Evolutionary conservation across 345 rosid species (phyloP).

Genomic region (Gossypium anomalum): DNA sequence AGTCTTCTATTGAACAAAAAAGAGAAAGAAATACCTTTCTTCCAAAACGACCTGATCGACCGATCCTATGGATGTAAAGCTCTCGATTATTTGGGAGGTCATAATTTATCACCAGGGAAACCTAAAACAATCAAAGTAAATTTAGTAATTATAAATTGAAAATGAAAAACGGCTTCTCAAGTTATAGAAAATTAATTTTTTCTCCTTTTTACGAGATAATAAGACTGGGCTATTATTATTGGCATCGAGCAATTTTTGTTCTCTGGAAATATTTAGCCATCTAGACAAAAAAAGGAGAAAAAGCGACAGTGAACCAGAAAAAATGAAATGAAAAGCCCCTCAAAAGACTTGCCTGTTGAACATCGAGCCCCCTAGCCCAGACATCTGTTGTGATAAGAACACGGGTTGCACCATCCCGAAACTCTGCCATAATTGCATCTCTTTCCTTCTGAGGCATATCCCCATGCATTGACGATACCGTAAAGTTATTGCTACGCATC

Average conservation of each 20-base stretch:
- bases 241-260: neutral
- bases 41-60: slow-evolving; percentile 98
- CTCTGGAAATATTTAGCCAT: neutral
- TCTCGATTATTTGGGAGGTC: slow-evolving; percentile 99
- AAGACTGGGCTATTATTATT: neutral
- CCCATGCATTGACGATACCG: slow-evolving; percentile 97
- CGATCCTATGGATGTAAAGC: slow-evolving; percentile 94
- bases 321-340: neutral
- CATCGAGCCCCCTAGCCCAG: slow-evolving; percentile 99
- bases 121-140: slow-evolving; percentile 38
- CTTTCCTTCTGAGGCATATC: slow-evolving; percentile 99
- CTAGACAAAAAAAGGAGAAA: too few species aligned
- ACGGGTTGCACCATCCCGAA: slow-evolving; percentile 74
- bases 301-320: neutral
- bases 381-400: slow-evolving; percentile 98
- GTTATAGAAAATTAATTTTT: neutral
- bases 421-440: slow-evolving; percentile 86
- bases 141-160: neutral
- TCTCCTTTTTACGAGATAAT: neutral
- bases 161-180: neutral
- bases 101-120: slow-evolving; percentile 90
- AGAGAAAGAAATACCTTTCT: slow-evolving; percentile 59
- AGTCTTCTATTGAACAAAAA: too few species aligned
- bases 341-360: slow-evolving; percentile 65
- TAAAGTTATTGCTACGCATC: slow-evolving; percentile 89